These are phyloP conservation scores for Herpetospermum pedunculosum DNA, from an alignment of 306 rosid genomes.

Conservation along the genomic window DNA sequence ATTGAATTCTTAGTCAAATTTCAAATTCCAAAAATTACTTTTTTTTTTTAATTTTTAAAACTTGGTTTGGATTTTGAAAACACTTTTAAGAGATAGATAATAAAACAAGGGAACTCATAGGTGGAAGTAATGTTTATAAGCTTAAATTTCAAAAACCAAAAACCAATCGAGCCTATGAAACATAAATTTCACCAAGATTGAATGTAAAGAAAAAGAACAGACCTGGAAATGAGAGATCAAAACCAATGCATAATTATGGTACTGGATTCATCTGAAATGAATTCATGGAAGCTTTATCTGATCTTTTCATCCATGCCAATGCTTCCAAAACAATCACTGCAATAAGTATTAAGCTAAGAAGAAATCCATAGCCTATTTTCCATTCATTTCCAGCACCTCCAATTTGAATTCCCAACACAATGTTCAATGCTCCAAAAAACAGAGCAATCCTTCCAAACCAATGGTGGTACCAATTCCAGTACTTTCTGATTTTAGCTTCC, in stretches of 20 bases:
- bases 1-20: no score
- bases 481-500: conserved; percentile 53
- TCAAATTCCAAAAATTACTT: no score
- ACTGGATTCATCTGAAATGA: conserved; percentile 44
- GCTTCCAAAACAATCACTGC: conserved; percentile 57
- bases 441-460: conserved; percentile 91
- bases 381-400: conserved; percentile 72
- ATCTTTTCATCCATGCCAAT: conserved; percentile 56
- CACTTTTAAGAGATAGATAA: no score
- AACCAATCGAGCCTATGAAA: no score
- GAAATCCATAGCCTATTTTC: conserved; percentile 82
- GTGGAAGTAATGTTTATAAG: no score
- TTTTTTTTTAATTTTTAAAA: no score
- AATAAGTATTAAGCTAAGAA: conserved; percentile 43
- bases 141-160: no score
- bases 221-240: background rate
- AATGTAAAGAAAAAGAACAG: background rate
- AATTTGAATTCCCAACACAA: conserved; percentile 69
- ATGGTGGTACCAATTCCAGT: conserved; percentile 87
- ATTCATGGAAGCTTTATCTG: conserved; percentile 39
- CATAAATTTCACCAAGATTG: background rate
- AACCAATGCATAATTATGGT: background rate
- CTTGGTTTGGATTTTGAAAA: no score
- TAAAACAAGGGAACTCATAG: no score
- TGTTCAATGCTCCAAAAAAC: conserved; percentile 79